phyloP scores from a whole-genome alignment of 106 monocot species.

The Acorus gramineus region DNA sequence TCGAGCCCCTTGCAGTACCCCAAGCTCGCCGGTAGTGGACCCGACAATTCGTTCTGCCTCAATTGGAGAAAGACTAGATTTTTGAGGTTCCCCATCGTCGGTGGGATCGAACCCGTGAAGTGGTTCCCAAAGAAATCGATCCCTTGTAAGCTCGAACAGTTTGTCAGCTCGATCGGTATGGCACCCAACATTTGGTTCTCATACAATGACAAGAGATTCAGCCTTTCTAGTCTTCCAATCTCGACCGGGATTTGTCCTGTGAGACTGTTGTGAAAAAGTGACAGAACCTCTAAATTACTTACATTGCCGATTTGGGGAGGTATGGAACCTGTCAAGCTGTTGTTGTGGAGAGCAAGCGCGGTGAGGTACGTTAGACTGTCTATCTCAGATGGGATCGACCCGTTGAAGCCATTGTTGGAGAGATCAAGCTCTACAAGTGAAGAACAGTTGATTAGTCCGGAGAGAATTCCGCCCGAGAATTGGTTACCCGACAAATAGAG shows the following conservation, averaged over 20 bases:
- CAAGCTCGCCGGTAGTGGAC: conserved; percentile 64
- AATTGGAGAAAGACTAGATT: conserved; percentile 65
- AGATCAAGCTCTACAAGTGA: conserved; percentile 57
- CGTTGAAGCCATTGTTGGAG: conserved; percentile 62
- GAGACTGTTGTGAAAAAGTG: conserved; percentile 67
- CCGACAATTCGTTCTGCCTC: conserved; percentile 77
- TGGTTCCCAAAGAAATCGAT: conserved; percentile 85
- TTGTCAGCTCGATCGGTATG: conserved; percentile 60
- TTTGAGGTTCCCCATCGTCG: conserved; percentile 50
- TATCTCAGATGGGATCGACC: conserved; percentile 37
- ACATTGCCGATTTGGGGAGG: conserved; percentile 66
- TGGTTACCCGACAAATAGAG: conserved; percentile 48
- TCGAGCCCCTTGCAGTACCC: conserved; percentile 62
- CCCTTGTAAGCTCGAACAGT: conserved; percentile 63
- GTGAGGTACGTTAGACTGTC: conserved; percentile 35
- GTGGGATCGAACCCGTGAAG: conserved; percentile 57
- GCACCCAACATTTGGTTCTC: conserved; percentile 79
- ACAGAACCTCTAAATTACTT: conserved; percentile 53
- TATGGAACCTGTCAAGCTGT: conserved; percentile 46
- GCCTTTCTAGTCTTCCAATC: conserved; percentile 50
- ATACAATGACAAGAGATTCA: conserved; percentile 50
- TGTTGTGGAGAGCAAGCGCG: conserved; percentile 69
- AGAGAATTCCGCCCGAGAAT: conserved; percentile 31
- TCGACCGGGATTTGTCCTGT: conserved; percentile 51
- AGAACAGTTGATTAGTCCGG: conserved; percentile 44